Evolutionary conservation across 208 protist species (phyloP), one percentile per base, ranked within the genome.

Genomic region (Leishmania guyanensis): DNA sequence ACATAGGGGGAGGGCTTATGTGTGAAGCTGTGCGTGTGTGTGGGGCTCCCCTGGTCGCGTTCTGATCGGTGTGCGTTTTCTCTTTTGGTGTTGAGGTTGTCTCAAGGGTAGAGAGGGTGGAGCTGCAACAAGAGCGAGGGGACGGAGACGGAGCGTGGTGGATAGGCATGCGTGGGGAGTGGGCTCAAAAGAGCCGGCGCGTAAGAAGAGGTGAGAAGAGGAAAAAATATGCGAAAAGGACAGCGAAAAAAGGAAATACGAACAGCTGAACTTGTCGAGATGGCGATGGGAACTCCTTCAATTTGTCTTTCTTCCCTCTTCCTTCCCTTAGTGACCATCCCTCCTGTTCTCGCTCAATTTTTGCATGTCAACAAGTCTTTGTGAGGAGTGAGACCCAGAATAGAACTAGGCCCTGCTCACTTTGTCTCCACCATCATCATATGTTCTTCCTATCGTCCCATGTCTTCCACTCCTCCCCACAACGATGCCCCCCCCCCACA

Each of bases 301-400:
- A 58, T 56, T 76, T 58, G 3, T 76, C 20, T n/a, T 20, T n/a
- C 51, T 54, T 48, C 26, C 75, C 36, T 20, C 36, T 50, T 65
- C 65, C 6, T 54, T 39, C 17, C 29, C 62, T 33, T 39, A 10
- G 46, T 20, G 54, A n/a, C 39, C 29, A 68, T 39, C 12, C 12
- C 14, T 36, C 29, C 9, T 43, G 9, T 75, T 50, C 26, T 48
- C 54, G 26, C 74, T 29, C 20, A 66, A 29, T 29, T 50, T 68
- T 66, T 39, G 62, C 12, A 68, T 33, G 29, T 58, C 46, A 46
- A 29, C 17, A 75, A 43, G 50, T 29, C 14, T 78, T 78, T 78
- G 12, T 70, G 39, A 50, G 39, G 33, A 9, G 33, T 72, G 33
- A 29, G 39, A n/a, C 17, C 9, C 20, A 50, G 22, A 12, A 51